phyloP scores from a whole-genome alignment of 768 basidiomycete genomes.

The Phylloporus rhodoxanthus region DNA sequence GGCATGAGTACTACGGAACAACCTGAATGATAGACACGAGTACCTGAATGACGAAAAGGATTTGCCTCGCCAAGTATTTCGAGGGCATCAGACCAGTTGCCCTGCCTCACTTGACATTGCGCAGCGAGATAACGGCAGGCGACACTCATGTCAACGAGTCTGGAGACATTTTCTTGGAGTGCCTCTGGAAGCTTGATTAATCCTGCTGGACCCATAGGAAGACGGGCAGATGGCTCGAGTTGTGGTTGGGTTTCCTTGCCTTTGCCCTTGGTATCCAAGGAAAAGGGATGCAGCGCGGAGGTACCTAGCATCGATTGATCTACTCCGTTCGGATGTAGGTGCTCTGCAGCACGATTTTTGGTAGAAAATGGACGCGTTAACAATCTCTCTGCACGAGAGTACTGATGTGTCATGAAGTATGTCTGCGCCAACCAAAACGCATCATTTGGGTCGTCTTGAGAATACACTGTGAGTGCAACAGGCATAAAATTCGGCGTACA shows the following conservation, averaged over 20 bases:
- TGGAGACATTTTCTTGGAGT: slow-evolving; percentile 58
- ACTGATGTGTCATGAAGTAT: slow-evolving; percentile 93
- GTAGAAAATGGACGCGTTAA: slow-evolving; percentile 81
- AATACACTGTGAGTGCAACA: slow-evolving; percentile 2
- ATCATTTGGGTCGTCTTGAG: slow-evolving; percentile 87
- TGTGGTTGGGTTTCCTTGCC: slow-evolving; percentile 46
- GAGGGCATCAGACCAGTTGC: slow-evolving; percentile 86
- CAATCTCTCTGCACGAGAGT: slow-evolving; percentile 87
- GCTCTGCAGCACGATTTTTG: slow-evolving; percentile 37
- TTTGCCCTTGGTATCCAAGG: slow-evolving; percentile 50
- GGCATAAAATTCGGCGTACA: slow-evolving; percentile 16
- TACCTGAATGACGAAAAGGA: slow-evolving; percentile 74
- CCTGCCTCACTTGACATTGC: slow-evolving; percentile 87
- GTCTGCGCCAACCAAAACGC: slow-evolving; percentile 99
- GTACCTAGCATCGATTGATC: slow-evolving; percentile 17
- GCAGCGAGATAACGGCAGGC: slow-evolving; percentile 96
- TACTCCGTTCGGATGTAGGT: slow-evolving; percentile 23
- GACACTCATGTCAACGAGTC: slow-evolving; percentile 89
- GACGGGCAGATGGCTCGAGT: slow-evolving; percentile 39
- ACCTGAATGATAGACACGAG: background rate
- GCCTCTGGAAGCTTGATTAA: slow-evolving; percentile 65
- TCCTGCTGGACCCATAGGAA: slow-evolving; percentile 68
- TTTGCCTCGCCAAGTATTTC: slow-evolving; percentile 93
- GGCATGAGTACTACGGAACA: slow-evolving; percentile 5
- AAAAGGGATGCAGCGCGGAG: slow-evolving; percentile 39